These are phyloP conservation scores for Geotrichum cucujoidarum DNA, from an alignment of 1,139 yeast species.

Conservation along the genomic window DNA sequence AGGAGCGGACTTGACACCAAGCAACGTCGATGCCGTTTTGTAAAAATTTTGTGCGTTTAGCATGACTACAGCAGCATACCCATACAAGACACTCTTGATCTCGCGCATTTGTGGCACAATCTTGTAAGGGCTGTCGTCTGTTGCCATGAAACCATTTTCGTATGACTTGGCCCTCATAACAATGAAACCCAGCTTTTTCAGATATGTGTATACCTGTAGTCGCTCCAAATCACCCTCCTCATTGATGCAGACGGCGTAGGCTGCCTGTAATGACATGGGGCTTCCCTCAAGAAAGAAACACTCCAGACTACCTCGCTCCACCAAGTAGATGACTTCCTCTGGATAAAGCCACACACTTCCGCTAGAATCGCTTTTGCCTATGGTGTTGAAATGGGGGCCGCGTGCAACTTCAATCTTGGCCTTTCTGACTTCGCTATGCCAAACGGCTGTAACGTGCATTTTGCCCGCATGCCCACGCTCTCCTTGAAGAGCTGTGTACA, in stretches of 20 bases:
- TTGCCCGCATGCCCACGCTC: constrained; percentile 53
- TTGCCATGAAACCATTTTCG: constrained; percentile 15
- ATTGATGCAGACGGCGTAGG: constrained; percentile 52
- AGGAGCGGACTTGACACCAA: not conserved
- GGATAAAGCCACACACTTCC: constrained; percentile 51
- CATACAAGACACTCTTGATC: not conserved
- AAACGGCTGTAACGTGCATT: constrained; percentile 40
- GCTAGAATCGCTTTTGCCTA: constrained; percentile 55
- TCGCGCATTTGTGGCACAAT: constrained; percentile 7
- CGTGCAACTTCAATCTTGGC: constrained; percentile 55
- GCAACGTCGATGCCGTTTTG: constrained; percentile 23
- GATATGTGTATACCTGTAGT: constrained; percentile 65
- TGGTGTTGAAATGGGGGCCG: constrained; percentile 70
- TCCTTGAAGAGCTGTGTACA: constrained; percentile 63
- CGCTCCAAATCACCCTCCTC: constrained; percentile 48
- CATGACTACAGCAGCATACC: not conserved
- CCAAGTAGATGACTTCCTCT: constrained; percentile 69
- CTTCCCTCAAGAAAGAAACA: constrained; percentile 44
- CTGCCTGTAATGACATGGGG: constrained; percentile 59
- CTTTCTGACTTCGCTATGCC: constrained; percentile 40
- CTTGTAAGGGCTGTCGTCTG: constrained; percentile 18
- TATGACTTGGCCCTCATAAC: constrained; percentile 42
- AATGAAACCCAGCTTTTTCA: constrained; percentile 76
- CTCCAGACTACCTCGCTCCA: constrained; percentile 76
- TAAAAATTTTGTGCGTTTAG: constrained; percentile 21